Percentiles rank a stretch among this genome's conserved stretches.
Conservation (phyloP, 192 early-diverging fungal species). For the Coemansia sp. region DNA sequence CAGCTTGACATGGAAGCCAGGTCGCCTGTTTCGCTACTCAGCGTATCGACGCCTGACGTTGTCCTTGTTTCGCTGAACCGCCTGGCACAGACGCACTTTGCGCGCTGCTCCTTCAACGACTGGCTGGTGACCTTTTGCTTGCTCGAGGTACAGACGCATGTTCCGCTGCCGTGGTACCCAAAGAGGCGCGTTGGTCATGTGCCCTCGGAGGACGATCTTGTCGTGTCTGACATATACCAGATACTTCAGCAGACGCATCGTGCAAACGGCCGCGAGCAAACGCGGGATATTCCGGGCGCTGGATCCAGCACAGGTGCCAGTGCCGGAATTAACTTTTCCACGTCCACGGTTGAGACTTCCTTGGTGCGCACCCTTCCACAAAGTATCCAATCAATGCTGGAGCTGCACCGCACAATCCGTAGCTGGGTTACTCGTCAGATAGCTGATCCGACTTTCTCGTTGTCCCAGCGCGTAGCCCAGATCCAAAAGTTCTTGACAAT, state of each 20-base stretch:
- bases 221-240: conserved; percentile 68
- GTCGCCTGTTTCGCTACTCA: conserved; percentile 42
- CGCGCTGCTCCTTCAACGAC: conserved; percentile 53
- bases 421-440: conserved; percentile 70
- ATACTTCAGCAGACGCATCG: conserved; percentile 62
- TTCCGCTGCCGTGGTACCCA: conserved; percentile 56
- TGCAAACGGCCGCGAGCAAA: conserved; percentile 21
- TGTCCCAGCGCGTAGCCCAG: conserved; percentile 57
- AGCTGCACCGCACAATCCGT: conserved; percentile 68
- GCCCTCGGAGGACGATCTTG: conserved; percentile 61
- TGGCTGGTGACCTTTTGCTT: conserved; percentile 56
- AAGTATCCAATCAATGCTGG: conserved; percentile 67
- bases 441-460: conserved; percentile 49
- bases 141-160: conserved; percentile 55
- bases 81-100: conserved; percentile 54
- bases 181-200: conserved; percentile 47
- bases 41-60: conserved; percentile 28
- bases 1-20: conserved; percentile 21
- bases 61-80: conserved; percentile 48
- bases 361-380: conserved; percentile 64
- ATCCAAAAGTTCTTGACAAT: conserved; percentile 67
- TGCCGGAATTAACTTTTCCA: neutral
- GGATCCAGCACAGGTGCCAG: conserved; percentile 14
- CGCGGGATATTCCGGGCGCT: conserved; percentile 13
- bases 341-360: conserved; percentile 57